phyloP scores from a whole-genome alignment of 495 filamentous ascomycete species.

The Beverwykella pulmonaria region DNA sequence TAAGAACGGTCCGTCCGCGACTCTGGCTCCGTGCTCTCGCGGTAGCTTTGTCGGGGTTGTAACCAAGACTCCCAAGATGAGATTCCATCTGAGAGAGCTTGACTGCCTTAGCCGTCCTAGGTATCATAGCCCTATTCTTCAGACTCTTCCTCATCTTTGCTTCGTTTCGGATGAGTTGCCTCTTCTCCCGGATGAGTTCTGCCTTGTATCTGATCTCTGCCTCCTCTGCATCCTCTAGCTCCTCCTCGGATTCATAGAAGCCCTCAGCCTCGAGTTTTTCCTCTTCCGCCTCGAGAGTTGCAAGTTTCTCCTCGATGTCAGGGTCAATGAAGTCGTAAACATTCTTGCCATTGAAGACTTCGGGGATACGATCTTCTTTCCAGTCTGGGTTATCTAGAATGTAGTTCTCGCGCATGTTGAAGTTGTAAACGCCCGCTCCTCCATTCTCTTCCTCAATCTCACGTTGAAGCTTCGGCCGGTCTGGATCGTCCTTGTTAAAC shows the following conservation, averaged over 20 bases:
- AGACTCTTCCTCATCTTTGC: constrained; percentile 88
- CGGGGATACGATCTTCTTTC: constrained; percentile 95
- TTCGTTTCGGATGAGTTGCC: constrained; percentile 83
- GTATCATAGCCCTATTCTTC: constrained; percentile 93
- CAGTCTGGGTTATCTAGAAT: constrained; percentile 80
- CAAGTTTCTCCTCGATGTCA: constrained; percentile 89
- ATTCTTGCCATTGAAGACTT: constrained; percentile 91
- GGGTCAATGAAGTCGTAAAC: constrained; percentile 96
- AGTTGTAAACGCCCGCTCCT: constrained; percentile 91
- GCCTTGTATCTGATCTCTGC: constrained; percentile 88
- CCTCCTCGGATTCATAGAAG: constrained; percentile 70
- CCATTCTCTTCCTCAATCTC: constrained; percentile 93
- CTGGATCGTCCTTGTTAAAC: constrained; percentile 85
- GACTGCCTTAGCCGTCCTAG: constrained; percentile 71
- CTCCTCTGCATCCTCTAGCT: constrained; percentile 68
- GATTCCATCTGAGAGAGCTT: constrained; percentile 82
- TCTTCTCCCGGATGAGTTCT: constrained; percentile 92
- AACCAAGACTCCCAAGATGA: constrained; percentile 79
- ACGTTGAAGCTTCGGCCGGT: constrained; percentile 73
- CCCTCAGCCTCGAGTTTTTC: constrained; percentile 84
- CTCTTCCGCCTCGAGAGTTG: constrained; percentile 90
- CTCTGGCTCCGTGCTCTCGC: constrained; percentile 70
- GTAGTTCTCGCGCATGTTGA: constrained; percentile 87
- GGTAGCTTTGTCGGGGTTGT: constrained; percentile 74
- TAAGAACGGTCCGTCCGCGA: constrained; percentile 64